phyloP scores from a whole-genome alignment of 306 rosid species.

The Carpinus fangiana region DNA sequence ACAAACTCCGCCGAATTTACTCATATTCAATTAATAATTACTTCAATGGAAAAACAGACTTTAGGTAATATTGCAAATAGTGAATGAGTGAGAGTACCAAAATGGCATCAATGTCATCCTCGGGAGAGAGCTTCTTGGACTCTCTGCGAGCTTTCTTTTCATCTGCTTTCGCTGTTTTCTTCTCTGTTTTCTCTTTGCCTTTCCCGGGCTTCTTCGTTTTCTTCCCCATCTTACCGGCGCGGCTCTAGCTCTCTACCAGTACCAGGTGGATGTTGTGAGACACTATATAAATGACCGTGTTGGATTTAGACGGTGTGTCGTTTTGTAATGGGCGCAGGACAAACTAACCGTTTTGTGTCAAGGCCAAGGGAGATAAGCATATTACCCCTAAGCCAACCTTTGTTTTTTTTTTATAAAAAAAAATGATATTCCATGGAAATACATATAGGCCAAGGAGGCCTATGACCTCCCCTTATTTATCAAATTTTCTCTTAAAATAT shows the following conservation, averaged over 20 bases:
- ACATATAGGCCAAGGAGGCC: too few relatives aligned
- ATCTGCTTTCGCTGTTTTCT: constrained; percentile 79
- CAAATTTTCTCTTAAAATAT: too few relatives aligned
- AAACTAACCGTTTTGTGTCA: too few relatives aligned
- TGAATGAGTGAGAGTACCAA: constrained; percentile 43
- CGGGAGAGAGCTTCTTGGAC: constrained; percentile 89
- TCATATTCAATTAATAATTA: background rate
- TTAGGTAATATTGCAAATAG: background rate
- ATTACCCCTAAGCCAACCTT: too few relatives aligned
- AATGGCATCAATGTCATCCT: constrained; percentile 94
- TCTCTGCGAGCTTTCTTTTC: constrained; percentile 89
- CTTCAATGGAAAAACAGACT: background rate
- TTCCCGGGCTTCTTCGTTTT: constrained; percentile 89
- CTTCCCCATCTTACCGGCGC: constrained; percentile 70
- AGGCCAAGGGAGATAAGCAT: too few relatives aligned
- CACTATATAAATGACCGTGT: too few relatives aligned
- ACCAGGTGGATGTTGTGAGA: too few relatives aligned
- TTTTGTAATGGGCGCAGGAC: too few relatives aligned
- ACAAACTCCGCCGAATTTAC: background rate
- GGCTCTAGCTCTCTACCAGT: background rate
- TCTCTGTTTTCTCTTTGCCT: constrained; percentile 95
- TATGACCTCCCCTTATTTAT: too few relatives aligned
- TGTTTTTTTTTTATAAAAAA: too few relatives aligned
- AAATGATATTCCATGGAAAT: too few relatives aligned
- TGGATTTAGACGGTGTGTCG: too few relatives aligned